Evolutionary conservation across 1,139 yeast species (phyloP), one percentile per base, ranked within the genome.

Genomic region (Yamadazyma songkhlaensis): DNA sequence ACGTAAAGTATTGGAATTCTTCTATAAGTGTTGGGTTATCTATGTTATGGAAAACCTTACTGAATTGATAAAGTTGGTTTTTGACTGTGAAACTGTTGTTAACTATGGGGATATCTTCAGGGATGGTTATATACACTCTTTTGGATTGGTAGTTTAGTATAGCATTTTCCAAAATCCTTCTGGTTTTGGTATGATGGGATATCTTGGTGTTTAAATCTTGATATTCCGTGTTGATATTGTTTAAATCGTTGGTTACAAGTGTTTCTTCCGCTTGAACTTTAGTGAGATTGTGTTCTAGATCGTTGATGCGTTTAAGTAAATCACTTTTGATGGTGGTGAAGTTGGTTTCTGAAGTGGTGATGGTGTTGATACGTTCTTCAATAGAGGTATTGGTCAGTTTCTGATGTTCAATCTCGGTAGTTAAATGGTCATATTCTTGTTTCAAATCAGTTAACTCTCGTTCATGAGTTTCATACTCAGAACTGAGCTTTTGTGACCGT

Each of bases 101-200:
- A 12, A 17, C 29, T 9, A 24, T 24, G 2, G 29, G 24, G 13
- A 39, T 22, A 21, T 34, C 29, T 3, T 7, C 3, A 11, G 43
- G 41, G 9, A 40, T 23, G 13, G 54, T 52, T 1, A 59, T 44
- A 42, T 65, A 68, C 0, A 66, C 66, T 30, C 77, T 49, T 34
- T 59, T 64, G 0, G 70, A 70, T 37, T 64, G 60, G 34, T 68
- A 54, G 32, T 76, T 73, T 61, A 76, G 71, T 7, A 79, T 78
- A 2, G 79, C 65, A 46, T 77, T 74, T 49, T 78, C 80, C 28
- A 79, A 55, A 7, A 66, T 62, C 41, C 74, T 59, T 44, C 74
- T 44, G 38, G 62, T 64, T 3, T 39, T 37, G 9, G 55, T 54
- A 38, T 63, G 61, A 12, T 54, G 33, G 9, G 32, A 17, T 6